These are phyloP conservation scores for Agrocybe chaxingu DNA, from an alignment of 768 basidiomycete genomes.

Conservation along the genomic window DNA sequence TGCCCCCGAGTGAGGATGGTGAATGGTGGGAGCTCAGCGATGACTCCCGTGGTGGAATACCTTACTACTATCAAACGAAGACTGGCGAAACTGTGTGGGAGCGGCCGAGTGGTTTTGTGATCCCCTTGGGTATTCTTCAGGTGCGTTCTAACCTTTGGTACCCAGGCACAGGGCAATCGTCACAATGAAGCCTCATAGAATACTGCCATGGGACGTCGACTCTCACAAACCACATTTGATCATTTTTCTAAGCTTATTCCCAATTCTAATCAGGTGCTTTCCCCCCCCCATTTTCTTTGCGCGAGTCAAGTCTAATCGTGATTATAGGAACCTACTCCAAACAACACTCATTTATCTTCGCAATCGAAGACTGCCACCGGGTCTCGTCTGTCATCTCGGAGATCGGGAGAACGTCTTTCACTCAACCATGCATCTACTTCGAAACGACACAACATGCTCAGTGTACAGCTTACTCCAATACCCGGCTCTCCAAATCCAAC, in stretches of 20 bases:
- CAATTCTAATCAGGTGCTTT: slow-evolving; percentile 19
- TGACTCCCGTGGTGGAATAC: slow-evolving; percentile 75
- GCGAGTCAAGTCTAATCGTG: background rate
- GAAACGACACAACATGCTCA: slow-evolving; percentile 29
- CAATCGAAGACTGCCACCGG: slow-evolving; percentile 13
- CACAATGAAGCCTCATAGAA: slow-evolving; percentile 39
- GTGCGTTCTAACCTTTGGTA: slow-evolving; percentile 31
- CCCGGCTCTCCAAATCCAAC: slow-evolving; percentile 67
- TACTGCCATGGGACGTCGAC: slow-evolving; percentile 66
- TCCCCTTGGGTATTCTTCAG: slow-evolving; percentile 87
- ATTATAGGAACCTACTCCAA: slow-evolving; percentile 5
- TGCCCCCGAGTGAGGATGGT: slow-evolving; percentile 80
- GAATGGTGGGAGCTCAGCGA: slow-evolving; percentile 97
- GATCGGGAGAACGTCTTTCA: slow-evolving; percentile 24
- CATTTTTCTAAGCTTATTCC: slow-evolving; percentile 38
- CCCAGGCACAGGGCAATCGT: slow-evolving; percentile 3
- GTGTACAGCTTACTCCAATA: slow-evolving; percentile 56
- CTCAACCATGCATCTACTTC: slow-evolving; percentile 21
- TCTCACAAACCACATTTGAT: slow-evolving; percentile 54
- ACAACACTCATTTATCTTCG: slow-evolving; percentile 5
- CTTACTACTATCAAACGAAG: slow-evolving; percentile 95
- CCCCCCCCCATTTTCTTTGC: background rate
- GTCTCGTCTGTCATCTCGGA: slow-evolving; percentile 22
- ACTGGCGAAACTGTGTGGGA: slow-evolving; percentile 92
- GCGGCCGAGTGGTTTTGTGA: slow-evolving; percentile 84